Evolutionary conservation across 352 stramenopile genomes (phyloP), one percentile per base, ranked within the genome.

Genomic region (Lagenidium sp.): DNA sequence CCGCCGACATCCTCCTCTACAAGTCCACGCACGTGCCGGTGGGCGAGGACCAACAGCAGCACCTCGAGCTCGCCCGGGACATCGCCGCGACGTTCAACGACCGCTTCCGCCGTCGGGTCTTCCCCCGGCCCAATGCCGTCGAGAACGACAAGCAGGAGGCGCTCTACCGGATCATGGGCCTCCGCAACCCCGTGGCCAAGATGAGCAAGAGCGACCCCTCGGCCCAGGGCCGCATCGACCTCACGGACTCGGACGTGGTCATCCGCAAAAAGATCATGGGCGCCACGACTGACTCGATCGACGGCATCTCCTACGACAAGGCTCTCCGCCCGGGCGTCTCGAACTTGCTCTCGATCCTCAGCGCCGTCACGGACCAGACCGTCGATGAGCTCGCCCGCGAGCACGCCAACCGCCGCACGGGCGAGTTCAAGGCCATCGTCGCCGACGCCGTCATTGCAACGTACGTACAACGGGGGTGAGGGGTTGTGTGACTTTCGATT

Each of bases 1-100:
- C 96, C 13, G 92, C 96, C 3, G 97, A 99, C 63, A 99, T 99
- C 50, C 66, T 99, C 40, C 61, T 99, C 13, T 99, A 99, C 71
- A 88, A 97, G 44, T 88, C 97, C 1, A 94, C 80, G 5, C 92
- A 97, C 56, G 94, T 99, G 12, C 96, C 97, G 0, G 96, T 99
- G 20, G 97, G 97, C 12, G 96, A 99, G 50, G 97, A 98, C 62
- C 93, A 98, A 60, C 67, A 94, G 53, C 97, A 99, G 69, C 96
- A 99, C 60, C 69, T 99, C 50, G 97, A 99, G 65, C 80, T 99
- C n/a, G 93, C 95, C 20, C 80, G 96, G 7, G 96, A 98, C 76
- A 97, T 99, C 47, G 91, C 94, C 6, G 61, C 85, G 16, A 82
- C 92, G 4, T 99, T 99, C 60, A 98, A 99, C 61, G 82, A 97